phyloP scores from a whole-genome alignment of 495 filamentous ascomycete species.

The Apodospora peruviana region DNA sequence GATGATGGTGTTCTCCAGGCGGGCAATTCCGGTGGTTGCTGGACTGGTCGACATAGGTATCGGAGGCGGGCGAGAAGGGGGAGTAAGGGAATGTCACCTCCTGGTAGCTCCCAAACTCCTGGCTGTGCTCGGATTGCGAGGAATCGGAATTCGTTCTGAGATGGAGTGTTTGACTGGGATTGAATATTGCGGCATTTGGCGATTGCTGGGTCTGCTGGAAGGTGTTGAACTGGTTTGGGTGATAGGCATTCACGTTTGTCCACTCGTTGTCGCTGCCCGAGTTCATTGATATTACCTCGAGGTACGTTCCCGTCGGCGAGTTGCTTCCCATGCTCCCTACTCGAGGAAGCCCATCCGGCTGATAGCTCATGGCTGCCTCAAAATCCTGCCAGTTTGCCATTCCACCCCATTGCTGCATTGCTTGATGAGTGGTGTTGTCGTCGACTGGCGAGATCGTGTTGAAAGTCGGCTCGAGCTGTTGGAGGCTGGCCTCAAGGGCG shows the following conservation, averaged over 20 bases:
- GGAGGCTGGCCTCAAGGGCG: slow-evolving; percentile 55
- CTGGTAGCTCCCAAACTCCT: slow-evolving; percentile 72
- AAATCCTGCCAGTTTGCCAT: slow-evolving; percentile 72
- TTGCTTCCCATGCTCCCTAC: slow-evolving; percentile 60
- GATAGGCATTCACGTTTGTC: slow-evolving; percentile 61
- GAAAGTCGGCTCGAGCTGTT: slow-evolving; percentile 58
- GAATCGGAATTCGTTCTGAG: slow-evolving; percentile 79
- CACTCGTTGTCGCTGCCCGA: slow-evolving; percentile 82
- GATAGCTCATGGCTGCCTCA: slow-evolving; percentile 51
- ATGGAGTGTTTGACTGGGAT: slow-evolving; percentile 80
- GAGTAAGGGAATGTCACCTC: slow-evolving; percentile 71
- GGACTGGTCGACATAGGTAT: slow-evolving; percentile 47
- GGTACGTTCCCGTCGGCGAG: slow-evolving; percentile 75
- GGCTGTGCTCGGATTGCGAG: slow-evolving; percentile 65
- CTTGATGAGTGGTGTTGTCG: slow-evolving; percentile 47
- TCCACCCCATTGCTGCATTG: slow-evolving; percentile 50
- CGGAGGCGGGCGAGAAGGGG: slow-evolving; percentile 59
- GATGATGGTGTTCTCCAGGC: slow-evolving; percentile 42
- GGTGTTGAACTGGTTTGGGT: slow-evolving; percentile 35
- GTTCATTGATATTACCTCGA: slow-evolving; percentile 75
- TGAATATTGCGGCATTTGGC: slow-evolving; percentile 66
- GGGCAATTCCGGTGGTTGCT: slow-evolving; percentile 47
- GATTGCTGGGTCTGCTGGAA: slow-evolving; percentile 42
- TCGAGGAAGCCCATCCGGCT: slow-evolving; percentile 47
- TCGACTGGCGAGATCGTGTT: slow-evolving; percentile 57